phyloP scores from a whole-genome alignment of 2,329 filamentous ascomycete species.

The Aspergillus vadensis region DNA sequence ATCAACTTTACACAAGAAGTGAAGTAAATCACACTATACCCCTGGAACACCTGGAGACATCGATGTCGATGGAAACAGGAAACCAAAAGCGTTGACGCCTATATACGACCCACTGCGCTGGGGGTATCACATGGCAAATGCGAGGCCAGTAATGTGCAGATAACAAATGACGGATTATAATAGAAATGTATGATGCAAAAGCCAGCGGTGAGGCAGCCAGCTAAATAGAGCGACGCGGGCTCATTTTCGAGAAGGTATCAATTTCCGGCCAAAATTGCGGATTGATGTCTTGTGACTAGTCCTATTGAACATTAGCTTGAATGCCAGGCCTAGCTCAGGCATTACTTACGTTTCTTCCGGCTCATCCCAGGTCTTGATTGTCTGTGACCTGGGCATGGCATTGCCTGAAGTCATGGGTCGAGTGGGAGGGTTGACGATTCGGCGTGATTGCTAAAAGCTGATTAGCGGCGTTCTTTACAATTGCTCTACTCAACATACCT shows the following conservation, averaged over 20 bases:
- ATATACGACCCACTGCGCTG: conserved; percentile 27
- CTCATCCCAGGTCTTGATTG: conserved; percentile 27
- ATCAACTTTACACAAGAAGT: background rate
- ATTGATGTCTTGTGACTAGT: conserved; percentile 36
- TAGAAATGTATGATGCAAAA: background rate
- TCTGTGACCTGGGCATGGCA: conserved; percentile 26
- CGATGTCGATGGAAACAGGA: conserved; percentile 5
- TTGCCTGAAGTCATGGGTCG: conserved; percentile 36
- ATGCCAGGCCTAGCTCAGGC: background rate
- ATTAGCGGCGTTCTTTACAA: conserved; percentile 17
- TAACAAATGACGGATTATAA: background rate
- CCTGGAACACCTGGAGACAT: conserved; percentile 5
- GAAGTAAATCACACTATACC: conserved; percentile 5
- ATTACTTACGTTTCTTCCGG: conserved; percentile 37
- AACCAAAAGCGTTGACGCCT: conserved; percentile 24
- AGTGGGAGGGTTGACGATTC: conserved; percentile 34
- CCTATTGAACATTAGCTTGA: background rate
- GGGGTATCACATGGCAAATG: conserved; percentile 27
- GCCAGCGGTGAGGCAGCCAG: background rate
- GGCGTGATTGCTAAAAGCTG: conserved; percentile 33
- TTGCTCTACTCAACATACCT: conserved; percentile 30
- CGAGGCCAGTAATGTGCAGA: conserved; percentile 12
- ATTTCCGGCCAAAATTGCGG: conserved; percentile 40
- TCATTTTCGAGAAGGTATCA: conserved; percentile 33
- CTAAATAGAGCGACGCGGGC: background rate